Percentiles rank a stretch among this genome's conserved stretches.
Conservation (phyloP, 1,284 basidiomycete genomes). For the Cystobasidium sp. region DNA sequence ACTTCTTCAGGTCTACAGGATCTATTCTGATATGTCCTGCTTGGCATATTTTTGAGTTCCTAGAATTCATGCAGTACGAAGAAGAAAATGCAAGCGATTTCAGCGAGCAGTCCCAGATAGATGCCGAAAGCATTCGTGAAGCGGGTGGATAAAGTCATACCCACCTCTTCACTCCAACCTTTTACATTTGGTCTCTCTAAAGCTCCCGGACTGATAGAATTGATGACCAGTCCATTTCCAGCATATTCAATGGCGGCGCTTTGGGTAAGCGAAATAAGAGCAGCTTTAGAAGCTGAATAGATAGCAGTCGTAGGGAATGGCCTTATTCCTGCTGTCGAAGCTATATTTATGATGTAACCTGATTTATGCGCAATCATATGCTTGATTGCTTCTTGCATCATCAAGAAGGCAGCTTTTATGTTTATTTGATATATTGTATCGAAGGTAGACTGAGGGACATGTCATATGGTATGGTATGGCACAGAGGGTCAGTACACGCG, state of each 20-base stretch:
- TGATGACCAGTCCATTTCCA: neutral
- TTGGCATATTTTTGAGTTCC: constrained; percentile 10
- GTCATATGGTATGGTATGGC: neutral
- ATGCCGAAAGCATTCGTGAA: neutral
- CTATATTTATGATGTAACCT: constrained; percentile 8
- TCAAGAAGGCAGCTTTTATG: constrained; percentile 1
- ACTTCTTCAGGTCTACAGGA: constrained; percentile 6
- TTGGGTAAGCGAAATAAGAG: constrained; percentile 4
- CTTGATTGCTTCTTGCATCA: constrained; percentile 20
- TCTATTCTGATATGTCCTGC: neutral
- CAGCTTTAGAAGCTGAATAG: constrained; percentile 2
- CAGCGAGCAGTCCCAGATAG: neutral
- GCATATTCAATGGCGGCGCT: constrained; percentile 11
- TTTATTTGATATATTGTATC: neutral
- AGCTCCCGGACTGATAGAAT: neutral
- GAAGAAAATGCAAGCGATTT: neutral
- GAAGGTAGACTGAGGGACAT: neutral
- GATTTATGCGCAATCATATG: neutral
- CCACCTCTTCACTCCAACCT: constrained; percentile 1
- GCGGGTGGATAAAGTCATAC: neutral
- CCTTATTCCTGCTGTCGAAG: neutral
- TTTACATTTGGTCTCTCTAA: constrained; percentile 7
- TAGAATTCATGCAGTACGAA: neutral
- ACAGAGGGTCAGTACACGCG: neutral
- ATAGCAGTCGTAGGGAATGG: neutral